These are phyloP conservation scores for Eucalyptus cloeziana DNA, from an alignment of 345 rosid species.

Conservation along the genomic window DNA sequence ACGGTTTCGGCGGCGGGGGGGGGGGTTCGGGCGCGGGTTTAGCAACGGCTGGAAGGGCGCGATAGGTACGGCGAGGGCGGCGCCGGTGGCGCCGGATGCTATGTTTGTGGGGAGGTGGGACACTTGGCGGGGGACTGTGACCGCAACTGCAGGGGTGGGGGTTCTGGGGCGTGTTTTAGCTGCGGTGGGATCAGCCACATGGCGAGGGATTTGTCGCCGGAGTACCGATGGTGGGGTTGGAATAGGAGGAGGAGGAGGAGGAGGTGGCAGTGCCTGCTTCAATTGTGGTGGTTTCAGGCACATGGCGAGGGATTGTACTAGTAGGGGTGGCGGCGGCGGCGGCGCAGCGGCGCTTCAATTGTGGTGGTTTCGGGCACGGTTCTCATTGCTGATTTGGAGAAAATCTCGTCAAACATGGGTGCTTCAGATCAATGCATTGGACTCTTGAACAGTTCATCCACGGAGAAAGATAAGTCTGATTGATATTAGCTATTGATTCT, in stretches of 20 bases:
- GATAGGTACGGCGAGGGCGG: not conserved
- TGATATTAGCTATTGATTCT: too few relatives aligned
- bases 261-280: slow-evolving; percentile 25
- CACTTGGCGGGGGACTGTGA: slow-evolving; percentile 42
- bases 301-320: slow-evolving; percentile 36
- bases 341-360: not conserved
- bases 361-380: too few relatives aligned
- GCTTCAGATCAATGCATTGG: too few relatives aligned
- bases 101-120: slow-evolving; percentile 44
- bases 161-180: slow-evolving; percentile 27
- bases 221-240: slow-evolving; percentile 10
- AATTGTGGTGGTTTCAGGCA: slow-evolving; percentile 32
- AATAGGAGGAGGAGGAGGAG: not conserved
- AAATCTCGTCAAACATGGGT: too few relatives aligned
- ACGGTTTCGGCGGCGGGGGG: slow-evolving; percentile 13
- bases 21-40: not conserved
- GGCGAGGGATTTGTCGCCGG: slow-evolving; percentile 42
- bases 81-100: slow-evolving; percentile 13
- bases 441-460: too few relatives aligned
- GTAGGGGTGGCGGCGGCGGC: not conserved
- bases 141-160: not conserved
- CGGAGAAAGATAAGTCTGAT: too few relatives aligned
- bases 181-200: slow-evolving; percentile 54
- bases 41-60: not conserved
- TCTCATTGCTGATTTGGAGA: too few relatives aligned